phyloP scores from a whole-genome alignment of 202 grass and related monocot genomes.

The Setaria italica region DNA sequence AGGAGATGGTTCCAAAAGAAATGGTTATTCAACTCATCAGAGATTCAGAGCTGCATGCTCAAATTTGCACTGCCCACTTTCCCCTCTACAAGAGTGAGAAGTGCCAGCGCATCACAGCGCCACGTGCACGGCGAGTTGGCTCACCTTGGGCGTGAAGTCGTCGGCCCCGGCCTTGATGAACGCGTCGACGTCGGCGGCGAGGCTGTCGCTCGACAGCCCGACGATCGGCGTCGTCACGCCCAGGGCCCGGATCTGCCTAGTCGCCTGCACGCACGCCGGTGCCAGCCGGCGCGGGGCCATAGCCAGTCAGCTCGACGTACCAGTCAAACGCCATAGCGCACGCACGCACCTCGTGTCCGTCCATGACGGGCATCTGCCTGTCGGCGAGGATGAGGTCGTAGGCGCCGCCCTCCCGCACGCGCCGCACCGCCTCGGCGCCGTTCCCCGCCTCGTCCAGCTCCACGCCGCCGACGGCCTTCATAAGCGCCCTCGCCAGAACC shows the following conservation, averaged over 20 bases:
- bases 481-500: slow-evolving; percentile 40
- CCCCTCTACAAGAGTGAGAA: not conserved
- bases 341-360: slow-evolving; percentile 53
- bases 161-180: slow-evolving; percentile 59
- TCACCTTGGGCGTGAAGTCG: slow-evolving; percentile 61
- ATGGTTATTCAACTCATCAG: not conserved
- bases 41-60: not conserved
- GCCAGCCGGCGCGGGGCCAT: not conserved
- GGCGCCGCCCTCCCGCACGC: slow-evolving; percentile 38
- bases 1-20: not conserved
- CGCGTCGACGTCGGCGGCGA: slow-evolving; percentile 46
- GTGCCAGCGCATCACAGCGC: not conserved
- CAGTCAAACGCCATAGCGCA: not conserved
- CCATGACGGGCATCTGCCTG: slow-evolving; percentile 57
- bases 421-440: slow-evolving; percentile 50
- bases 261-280: slow-evolving; percentile 30
- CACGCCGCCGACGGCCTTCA: slow-evolving; percentile 19
- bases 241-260: slow-evolving; percentile 49
- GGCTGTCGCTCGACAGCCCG: slow-evolving; percentile 57
- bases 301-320: not conserved
- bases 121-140: not conserved
- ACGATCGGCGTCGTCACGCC: slow-evolving; percentile 59
- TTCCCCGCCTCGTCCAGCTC: slow-evolving; percentile 46
- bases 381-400: slow-evolving; percentile 64
- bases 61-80: not conserved